These are phyloP conservation scores for Daldinia loculata DNA, from an alignment of 495 filamentous ascomycete genomes.

Conservation along the genomic window DNA sequence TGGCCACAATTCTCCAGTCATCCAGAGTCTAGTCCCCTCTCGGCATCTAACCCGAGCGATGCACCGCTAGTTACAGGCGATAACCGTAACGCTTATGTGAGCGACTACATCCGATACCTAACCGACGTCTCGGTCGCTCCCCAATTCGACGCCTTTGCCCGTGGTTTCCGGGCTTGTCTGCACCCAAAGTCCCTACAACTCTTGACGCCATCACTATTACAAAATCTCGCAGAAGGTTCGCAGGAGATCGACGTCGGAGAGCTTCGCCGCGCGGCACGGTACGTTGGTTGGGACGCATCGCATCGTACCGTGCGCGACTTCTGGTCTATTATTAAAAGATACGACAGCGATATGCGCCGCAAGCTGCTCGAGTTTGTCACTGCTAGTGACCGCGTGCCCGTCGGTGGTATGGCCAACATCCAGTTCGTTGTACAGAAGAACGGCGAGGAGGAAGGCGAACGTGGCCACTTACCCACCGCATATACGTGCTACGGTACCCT, in stretches of 20 bases:
- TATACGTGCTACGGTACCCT: slow-evolving; percentile 91
- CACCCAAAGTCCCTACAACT: slow-evolving; percentile 73
- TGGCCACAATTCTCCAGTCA: slow-evolving; percentile 54
- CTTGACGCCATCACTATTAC: slow-evolving; percentile 74
- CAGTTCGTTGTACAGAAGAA: slow-evolving; percentile 85
- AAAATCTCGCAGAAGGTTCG: slow-evolving; percentile 80
- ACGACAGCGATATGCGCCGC: slow-evolving; percentile 71
- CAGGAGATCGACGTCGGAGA: slow-evolving; percentile 78
- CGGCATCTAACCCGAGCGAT: slow-evolving; percentile 55
- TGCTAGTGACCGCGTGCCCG: slow-evolving; percentile 87
- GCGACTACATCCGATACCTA: slow-evolving; percentile 89
- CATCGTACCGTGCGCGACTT: slow-evolving; percentile 78
- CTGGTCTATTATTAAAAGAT: slow-evolving; percentile 79
- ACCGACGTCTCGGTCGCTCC: slow-evolving; percentile 77
- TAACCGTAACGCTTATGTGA: slow-evolving; percentile 80
- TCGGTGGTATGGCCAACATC: slow-evolving; percentile 79
- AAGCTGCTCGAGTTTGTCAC: slow-evolving; percentile 93
- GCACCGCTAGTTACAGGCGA: slow-evolving; percentile 73
- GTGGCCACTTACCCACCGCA: slow-evolving; percentile 74
- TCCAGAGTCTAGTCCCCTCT: slow-evolving; percentile 38
- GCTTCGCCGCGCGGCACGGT: slow-evolving; percentile 72
- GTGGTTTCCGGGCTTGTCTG: slow-evolving; percentile 82
- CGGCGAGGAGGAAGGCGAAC: slow-evolving; percentile 67
- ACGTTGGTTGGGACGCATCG: slow-evolving; percentile 77
- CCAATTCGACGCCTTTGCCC: slow-evolving; percentile 81